Evolutionary conservation across 2,329 filamentous ascomycete genomes (phyloP).

Genomic region (Stemphylium beticola): DNA sequence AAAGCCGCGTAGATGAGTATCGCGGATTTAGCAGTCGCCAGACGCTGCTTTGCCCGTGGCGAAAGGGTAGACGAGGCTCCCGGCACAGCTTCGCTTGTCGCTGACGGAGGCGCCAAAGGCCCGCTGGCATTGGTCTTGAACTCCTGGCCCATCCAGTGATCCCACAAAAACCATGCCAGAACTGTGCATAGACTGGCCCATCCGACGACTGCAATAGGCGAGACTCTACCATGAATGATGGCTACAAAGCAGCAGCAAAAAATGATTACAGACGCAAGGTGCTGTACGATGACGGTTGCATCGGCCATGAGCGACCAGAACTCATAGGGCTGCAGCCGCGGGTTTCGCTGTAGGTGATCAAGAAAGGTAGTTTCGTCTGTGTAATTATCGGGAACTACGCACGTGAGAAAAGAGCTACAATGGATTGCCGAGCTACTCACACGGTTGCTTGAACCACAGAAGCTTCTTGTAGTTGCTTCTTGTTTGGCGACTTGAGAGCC

Average conservation of each 20-base stretch:
- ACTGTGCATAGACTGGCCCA: conserved; percentile 84
- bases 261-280: conserved; percentile 92
- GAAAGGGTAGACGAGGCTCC: conserved; percentile 51
- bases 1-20: conserved; percentile 91
- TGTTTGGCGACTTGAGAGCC: conserved; percentile 70
- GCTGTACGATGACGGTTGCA: conserved; percentile 94
- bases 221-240: conserved; percentile 86
- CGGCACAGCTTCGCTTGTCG: neutral
- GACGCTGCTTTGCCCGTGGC: conserved; percentile 64
- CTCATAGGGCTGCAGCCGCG: conserved; percentile 90
- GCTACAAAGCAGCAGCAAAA: conserved; percentile 93
- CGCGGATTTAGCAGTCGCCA: conserved; percentile 89
- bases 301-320: conserved; percentile 97
- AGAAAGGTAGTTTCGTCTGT: conserved; percentile 97
- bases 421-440: conserved; percentile 56
- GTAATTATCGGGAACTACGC: conserved; percentile 92
- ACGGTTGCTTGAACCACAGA: conserved; percentile 96
- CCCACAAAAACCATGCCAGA: conserved; percentile 88
- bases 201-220: conserved; percentile 84
- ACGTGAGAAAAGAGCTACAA: conserved; percentile 7
- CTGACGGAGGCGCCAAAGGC: conserved; percentile 9
- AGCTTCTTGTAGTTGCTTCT: conserved; percentile 91
- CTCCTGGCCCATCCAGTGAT: conserved; percentile 82
- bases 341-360: conserved; percentile 93
- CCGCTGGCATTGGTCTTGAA: conserved; percentile 56